Conservation (phyloP, 1,284 basidiomycete species). For the Singerocomus rubriflavus region DNA sequence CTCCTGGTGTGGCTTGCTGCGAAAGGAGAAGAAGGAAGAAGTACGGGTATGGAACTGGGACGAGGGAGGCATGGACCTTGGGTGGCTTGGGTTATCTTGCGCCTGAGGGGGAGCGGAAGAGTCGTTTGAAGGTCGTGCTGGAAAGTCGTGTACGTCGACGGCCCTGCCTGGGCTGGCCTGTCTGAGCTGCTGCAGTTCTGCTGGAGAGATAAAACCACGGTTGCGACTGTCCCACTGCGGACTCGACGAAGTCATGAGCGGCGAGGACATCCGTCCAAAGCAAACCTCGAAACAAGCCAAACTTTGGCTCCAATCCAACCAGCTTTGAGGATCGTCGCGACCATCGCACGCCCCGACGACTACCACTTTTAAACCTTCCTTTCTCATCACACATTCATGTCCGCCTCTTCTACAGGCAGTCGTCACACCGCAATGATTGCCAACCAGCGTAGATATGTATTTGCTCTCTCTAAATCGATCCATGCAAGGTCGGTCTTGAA, state of each 20-base stretch:
- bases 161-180: slow-evolving; percentile 33
- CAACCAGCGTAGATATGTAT: too few relatives aligned
- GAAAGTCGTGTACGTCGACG: slow-evolving; percentile 34
- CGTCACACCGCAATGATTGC: not conserved
- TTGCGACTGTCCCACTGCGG: slow-evolving; percentile 50
- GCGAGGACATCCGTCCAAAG: slow-evolving; percentile 17
- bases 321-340: slow-evolving; percentile 7
- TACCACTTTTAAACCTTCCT: not conserved
- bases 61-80: slow-evolving; percentile 20
- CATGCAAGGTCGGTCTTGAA: not conserved
- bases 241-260: slow-evolving; percentile 29
- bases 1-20: slow-evolving; percentile 28
- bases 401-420: not conserved
- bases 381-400: slow-evolving; percentile 2
- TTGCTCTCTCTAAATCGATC: too few relatives aligned
- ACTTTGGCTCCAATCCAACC: not conserved
- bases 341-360: slow-evolving; percentile 1
- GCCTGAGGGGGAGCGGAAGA: slow-evolving; percentile 6
- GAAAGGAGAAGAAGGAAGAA: slow-evolving; percentile 46
- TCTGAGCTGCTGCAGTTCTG: slow-evolving; percentile 44
- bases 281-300: not conserved
- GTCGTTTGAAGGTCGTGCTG: slow-evolving; percentile 27
- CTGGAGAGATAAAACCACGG: slow-evolving; percentile 47
- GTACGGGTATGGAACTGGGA: slow-evolving; percentile 33
- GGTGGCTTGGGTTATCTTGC: slow-evolving; percentile 24